Conservation (phyloP, 1,284 basidiomycete species). For the Puccinia horiana region DNA sequence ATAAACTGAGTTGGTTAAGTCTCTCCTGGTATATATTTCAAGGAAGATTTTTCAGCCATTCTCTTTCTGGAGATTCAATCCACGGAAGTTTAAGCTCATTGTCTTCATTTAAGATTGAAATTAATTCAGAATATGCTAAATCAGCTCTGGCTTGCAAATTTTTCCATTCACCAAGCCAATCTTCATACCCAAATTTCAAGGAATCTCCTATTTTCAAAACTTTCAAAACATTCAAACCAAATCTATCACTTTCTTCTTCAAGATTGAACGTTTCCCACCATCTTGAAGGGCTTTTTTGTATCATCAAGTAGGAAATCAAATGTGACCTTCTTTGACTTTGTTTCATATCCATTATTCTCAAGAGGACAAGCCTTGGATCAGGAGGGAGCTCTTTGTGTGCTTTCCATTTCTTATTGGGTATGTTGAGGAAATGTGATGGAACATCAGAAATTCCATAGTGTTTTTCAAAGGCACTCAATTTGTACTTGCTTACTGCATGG, state of each 20-base stretch:
- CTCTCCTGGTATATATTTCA: neutral
- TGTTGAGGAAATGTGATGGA: neutral
- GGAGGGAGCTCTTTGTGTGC: neutral
- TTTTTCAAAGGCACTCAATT: neutral
- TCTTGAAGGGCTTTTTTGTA: too few species aligned
- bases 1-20: neutral
- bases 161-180: neutral
- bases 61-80: constrained; percentile 13
- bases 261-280: constrained; percentile 17
- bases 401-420: neutral
- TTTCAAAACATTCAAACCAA: constrained; percentile 1
- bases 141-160: neutral
- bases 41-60: neutral
- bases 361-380: neutral
- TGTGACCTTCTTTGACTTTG: neutral
- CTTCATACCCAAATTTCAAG: neutral
- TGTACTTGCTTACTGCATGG: neutral
- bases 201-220: constrained; percentile 5
- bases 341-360: neutral
- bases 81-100: neutral
- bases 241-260: neutral
- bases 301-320: neutral
- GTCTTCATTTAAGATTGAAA: neutral
- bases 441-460: neutral
- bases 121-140: neutral